Evolutionary conservation across 2,329 filamentous ascomycete species (phyloP).

Genomic region (Plectosphaerella cucumerina): DNA sequence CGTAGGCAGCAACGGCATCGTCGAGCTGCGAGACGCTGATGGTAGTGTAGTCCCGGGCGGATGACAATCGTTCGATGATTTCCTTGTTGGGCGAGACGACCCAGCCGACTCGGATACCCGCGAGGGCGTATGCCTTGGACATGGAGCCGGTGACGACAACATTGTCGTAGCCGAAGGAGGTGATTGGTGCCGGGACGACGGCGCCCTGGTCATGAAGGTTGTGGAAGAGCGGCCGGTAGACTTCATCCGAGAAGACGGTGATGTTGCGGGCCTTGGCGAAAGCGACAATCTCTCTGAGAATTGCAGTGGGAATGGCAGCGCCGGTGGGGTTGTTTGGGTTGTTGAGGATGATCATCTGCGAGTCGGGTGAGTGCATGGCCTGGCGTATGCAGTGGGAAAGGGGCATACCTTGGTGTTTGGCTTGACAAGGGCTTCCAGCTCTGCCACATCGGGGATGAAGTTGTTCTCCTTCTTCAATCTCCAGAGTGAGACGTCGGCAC

Average conservation of each 20-base stretch:
- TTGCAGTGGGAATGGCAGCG: constrained; percentile 57
- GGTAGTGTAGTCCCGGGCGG: constrained; percentile 75
- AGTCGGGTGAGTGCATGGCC: constrained; percentile 1
- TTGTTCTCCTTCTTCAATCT: constrained; percentile 56
- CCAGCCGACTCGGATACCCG: constrained; percentile 82
- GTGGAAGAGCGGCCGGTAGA: constrained; percentile 82
- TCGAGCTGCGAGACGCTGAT: constrained; percentile 83
- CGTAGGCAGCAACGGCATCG: constrained; percentile 72
- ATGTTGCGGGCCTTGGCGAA: constrained; percentile 61
- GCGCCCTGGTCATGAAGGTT: constrained; percentile 43
- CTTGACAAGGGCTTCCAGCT: constrained; percentile 60
- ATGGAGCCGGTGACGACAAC: constrained; percentile 73
- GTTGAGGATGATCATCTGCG: constrained; percentile 49
- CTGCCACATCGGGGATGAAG: constrained; percentile 61
- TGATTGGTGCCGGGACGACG: constrained; percentile 58
- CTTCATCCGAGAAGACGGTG: constrained; percentile 71
- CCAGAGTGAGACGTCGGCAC: constrained; percentile 73
- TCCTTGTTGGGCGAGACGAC: constrained; percentile 59
- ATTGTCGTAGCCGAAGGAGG: constrained; percentile 68
- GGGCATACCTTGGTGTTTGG: constrained; percentile 60
- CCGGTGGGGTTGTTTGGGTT: constrained; percentile 86
- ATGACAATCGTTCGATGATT: constrained; percentile 60
- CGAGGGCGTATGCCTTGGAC: constrained; percentile 81
- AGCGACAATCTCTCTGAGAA: constrained; percentile 57
- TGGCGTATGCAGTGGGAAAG: not conserved